Percentiles rank a stretch among this genome's conserved stretches.
These are phyloP conservation scores for Cryptosporidium meleagridis DNA, from an alignment of 169 alveolate species.

Conservation along the genomic window DNA sequence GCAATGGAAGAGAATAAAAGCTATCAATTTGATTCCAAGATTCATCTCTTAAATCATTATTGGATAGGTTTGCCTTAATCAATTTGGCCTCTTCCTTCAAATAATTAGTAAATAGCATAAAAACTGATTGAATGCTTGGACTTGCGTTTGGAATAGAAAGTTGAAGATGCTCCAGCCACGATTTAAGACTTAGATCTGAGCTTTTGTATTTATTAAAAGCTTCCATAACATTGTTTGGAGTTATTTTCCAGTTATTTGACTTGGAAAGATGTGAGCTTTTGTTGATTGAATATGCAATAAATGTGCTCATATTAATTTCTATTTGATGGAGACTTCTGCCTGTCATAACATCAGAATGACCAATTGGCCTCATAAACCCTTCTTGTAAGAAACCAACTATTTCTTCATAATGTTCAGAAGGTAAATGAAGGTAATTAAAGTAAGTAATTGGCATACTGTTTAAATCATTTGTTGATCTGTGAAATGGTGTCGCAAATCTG, in stretches of 20 bases:
- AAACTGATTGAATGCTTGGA: neutral
- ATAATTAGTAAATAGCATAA: conserved; percentile 2
- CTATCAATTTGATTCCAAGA: conserved; percentile 7
- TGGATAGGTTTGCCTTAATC: neutral
- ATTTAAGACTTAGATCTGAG: conserved; percentile 30
- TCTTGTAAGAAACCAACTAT: neutral
- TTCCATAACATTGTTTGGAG: conserved; percentile 13
- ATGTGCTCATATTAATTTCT: conserved; percentile 40
- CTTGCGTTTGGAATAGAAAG: conserved; percentile 12
- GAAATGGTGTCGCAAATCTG: conserved; percentile 22
- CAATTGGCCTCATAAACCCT: conserved; percentile 44
- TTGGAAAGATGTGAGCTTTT: neutral
- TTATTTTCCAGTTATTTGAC: neutral
- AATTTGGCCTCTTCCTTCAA: conserved; percentile 38
- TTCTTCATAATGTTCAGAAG: neutral
- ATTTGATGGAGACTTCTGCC: conserved; percentile 38
- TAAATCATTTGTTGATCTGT: conserved; percentile 15
- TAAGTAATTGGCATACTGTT: conserved; percentile 27
- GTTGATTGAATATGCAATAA: conserved; percentile 38
- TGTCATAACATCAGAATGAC: conserved; percentile 24
- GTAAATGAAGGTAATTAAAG: conserved; percentile 55
- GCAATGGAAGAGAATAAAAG: conserved; percentile 12
- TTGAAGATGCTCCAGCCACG: conserved; percentile 12
- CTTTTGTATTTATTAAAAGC: conserved; percentile 2
- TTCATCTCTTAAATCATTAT: neutral